Evolutionary conservation across 805 yeast genomes (phyloP).

Genomic region (Diddensiella santjacobensis): DNA sequence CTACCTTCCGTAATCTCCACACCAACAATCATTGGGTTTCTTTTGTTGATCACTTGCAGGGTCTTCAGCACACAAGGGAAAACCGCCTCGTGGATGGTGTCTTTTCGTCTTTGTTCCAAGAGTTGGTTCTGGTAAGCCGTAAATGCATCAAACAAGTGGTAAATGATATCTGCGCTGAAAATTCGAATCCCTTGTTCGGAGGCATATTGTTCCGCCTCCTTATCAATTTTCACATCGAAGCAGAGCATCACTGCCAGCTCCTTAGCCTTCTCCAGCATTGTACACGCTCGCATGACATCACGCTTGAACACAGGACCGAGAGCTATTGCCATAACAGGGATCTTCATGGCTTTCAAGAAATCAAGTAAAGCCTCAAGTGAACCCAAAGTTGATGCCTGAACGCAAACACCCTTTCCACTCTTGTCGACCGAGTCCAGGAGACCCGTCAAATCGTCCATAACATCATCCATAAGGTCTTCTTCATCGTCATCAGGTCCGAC

Average conservation of each 20-base stretch:
- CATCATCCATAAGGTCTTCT: conserved; percentile 95
- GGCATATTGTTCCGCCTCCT: conserved; percentile 98
- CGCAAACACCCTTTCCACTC: conserved; percentile 95
- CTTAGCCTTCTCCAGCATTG: conserved; percentile 95
- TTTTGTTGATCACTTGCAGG: conserved; percentile 92
- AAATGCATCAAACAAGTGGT: conserved; percentile 93
- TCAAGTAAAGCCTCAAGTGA: conserved; percentile 95
- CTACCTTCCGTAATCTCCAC: conserved; percentile 94
- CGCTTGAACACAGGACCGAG: conserved; percentile 97
- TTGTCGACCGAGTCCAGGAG: conserved; percentile 91
- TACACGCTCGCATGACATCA: conserved; percentile 95
- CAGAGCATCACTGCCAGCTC: conserved; percentile 97
- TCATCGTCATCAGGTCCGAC: conserved; percentile 98
- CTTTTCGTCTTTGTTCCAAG: conserved; percentile 85
- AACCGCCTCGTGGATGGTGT: conserved; percentile 80
- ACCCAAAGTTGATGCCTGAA: conserved; percentile 97
- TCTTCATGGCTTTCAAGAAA: conserved; percentile 96
- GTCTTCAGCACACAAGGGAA: conserved; percentile 96
- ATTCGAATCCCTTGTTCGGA: conserved; percentile 86
- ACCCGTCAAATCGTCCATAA: conserved; percentile 97
- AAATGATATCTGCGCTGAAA: conserved; percentile 94
- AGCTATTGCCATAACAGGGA: conserved; percentile 98
- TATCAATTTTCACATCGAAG: conserved; percentile 95
- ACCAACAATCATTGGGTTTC: conserved; percentile 99
- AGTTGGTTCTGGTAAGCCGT: conserved; percentile 86